Base-by-base conservation (phyloP, 179 eudicot genomes). In the Beta corolliflora region DNA sequence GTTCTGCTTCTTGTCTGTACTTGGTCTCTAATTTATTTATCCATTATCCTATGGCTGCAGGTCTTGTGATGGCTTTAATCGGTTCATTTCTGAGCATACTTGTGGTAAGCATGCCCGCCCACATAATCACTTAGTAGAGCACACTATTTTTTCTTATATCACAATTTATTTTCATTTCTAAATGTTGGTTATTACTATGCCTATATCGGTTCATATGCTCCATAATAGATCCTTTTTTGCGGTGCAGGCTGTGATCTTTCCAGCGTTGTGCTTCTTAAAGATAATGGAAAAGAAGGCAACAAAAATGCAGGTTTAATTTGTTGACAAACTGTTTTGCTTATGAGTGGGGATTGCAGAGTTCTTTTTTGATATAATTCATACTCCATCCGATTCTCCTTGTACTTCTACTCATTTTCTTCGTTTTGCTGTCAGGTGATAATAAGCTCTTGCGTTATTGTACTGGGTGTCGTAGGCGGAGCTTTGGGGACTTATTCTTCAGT, bases 51-150 rank as follows among this genome's bases (percentile, higher is more conserved):
- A 46, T 73, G 73, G 15, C 83, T 89, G 87, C 90, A 95, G 99
- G 95, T 85, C 88, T 89, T 29, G 82, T 95, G 85, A 92, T 95
- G 98, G 92, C 98, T 78, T 81, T 95, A 64, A 92, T 92, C 66
- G 98, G 98, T 79, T 95, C 98, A 58, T 81, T 95, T 79, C 84
- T 95, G 48, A 85, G 98, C 74, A 68, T 92, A 52, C 90, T 93
- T 78, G 89, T 93, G 98, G 98, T 95, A 88, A 80, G 82, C 31
- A 69, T 36, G 19, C 76, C 0, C 59, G 45, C 79, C 18, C 75
- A 23, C 74, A 81, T 69, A 23, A 9, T 6, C 7, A 29, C 55
- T 55, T 36, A 36, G 41, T 23, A 70, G 41, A 9, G 58, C 18
- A 54, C 55, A 25, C 16, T 73, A 69, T 23, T n/a, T 19, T 23